Evolutionary conservation across 306 rosid species (phyloP).

Genomic region (Neltuma alba): DNA sequence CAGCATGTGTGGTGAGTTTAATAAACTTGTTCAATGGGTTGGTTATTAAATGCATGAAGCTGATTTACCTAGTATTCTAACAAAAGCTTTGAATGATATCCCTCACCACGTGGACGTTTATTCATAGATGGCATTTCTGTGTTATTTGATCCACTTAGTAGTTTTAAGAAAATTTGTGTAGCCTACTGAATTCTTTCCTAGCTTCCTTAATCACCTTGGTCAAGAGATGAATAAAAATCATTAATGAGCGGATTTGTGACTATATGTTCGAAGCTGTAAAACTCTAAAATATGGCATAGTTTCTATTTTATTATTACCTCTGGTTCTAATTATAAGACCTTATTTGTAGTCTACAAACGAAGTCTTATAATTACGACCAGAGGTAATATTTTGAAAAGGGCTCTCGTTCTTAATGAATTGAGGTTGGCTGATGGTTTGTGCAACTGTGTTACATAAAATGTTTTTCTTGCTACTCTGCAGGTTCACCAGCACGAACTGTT

Average conservation of each 20-base stretch:
- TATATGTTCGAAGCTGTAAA: slow-evolving; percentile 18
- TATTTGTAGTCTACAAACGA: no score
- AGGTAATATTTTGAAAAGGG: slow-evolving; percentile 18
- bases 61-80: slow-evolving; percentile 10
- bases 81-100: neutral
- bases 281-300: neutral
- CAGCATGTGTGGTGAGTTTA: slow-evolving; percentile 82
- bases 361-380: no score
- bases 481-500: slow-evolving; percentile 82
- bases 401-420: slow-evolving; percentile 3
- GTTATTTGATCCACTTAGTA: neutral
- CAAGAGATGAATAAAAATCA: no score
- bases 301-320: slow-evolving; percentile 18
- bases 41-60: slow-evolving; percentile 4
- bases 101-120: slow-evolving; percentile 16
- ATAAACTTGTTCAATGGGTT: neutral
- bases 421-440: slow-evolving; percentile 13
- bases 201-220: neutral
- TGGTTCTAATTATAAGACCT: no score
- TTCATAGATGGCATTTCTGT: slow-evolving; percentile 46
- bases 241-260: neutral
- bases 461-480: slow-evolving; percentile 42
- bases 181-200: neutral
- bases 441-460: slow-evolving; percentile 17
- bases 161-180: slow-evolving; percentile 13